Evolutionary conservation across 306 rosid genomes (phyloP), one percentile per base, ranked within the genome.

Genomic region (Lathyrus tuberosus): DNA sequence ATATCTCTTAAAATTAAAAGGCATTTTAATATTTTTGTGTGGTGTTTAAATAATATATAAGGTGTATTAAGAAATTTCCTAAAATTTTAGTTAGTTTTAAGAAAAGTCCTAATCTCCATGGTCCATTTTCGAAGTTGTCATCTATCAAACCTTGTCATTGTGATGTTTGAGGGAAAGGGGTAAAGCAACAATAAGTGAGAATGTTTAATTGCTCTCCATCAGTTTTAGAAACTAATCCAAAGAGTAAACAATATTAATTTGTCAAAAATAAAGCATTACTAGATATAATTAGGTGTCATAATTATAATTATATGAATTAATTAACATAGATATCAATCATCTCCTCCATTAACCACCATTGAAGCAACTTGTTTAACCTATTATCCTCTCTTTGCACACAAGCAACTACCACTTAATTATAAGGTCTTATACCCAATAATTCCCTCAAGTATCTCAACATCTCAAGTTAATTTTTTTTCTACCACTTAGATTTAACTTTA

Each of bases 381-480:
- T 65, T 41, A 40, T 63, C 75, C 71, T 80, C 53, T 35, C 69
- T 66, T 72, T 53, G 10, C 42, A 57, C 14, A 17, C 70, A 75
- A 75, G 77, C 76, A 75, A 69, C 41, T 43, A 37, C 35, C 69
- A 63, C 38, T 7, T 28, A 7, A 14, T 57, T 14, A 57, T 49
- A 49, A 16, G 18, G 11, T 46, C 26, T 49, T 20, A n/a, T 48
- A 15, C 24, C 10, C 4, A 16, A 3, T 8, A 17, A 56, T 56
- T 56, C 62, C 5, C 62, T 26, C 62, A 56, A 26, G 17, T 24
- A 54, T 54, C 17, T 56, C 9, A 37, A 2, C 5, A 12, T 56
- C 0, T 0, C 62, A 56, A 26, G 12, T 26, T 56, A 26, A 56
- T 52, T 49, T 51, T 51, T 5, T 18, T 17, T 20, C 14, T 18